Evolutionary conservation across 1,139 yeast species (phyloP).

Genomic region (Spathaspora sp.): DNA sequence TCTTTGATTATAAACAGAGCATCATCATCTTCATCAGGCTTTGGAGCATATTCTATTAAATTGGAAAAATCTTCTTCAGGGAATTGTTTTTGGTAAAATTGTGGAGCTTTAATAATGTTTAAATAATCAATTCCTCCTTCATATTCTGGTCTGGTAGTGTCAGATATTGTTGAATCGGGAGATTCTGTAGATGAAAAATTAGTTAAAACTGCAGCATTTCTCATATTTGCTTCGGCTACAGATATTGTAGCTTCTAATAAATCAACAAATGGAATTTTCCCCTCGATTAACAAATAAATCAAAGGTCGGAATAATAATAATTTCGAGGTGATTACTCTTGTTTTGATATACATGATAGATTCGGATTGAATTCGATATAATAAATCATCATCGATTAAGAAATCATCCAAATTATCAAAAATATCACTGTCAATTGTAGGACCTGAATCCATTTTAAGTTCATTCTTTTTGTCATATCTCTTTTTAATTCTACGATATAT

Average conservation of each 20-base stretch:
- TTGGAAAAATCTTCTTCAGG: constrained; percentile 37
- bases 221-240: constrained; percentile 13
- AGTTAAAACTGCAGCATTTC: neutral
- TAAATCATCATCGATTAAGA: constrained; percentile 35
- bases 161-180: constrained; percentile 8
- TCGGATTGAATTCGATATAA: constrained; percentile 38
- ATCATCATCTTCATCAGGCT: constrained; percentile 16
- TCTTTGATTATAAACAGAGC: constrained; percentile 15
- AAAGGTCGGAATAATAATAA: constrained; percentile 36
- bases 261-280: constrained; percentile 26
- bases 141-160: neutral
- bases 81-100: constrained; percentile 25
- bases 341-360: constrained; percentile 40
- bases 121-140: constrained; percentile 22
- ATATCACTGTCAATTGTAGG: constrained; percentile 15
- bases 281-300: constrained; percentile 34
- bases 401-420: constrained; percentile 31
- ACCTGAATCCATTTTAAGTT: constrained; percentile 3
- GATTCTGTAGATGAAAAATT: constrained; percentile 11
- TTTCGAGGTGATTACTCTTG: constrained; percentile 36
- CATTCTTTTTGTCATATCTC: constrained; percentile 20
- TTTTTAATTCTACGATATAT: constrained; percentile 31
- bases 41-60: constrained; percentile 19
- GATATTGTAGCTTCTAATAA: constrained; percentile 25
- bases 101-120: constrained; percentile 30